A percentile compares a stretch with the other conserved stretches of the same genome.
phyloP scores from a whole-genome alignment of 169 alveolate genomes.

The Cryptosporidium bovis region DNA sequence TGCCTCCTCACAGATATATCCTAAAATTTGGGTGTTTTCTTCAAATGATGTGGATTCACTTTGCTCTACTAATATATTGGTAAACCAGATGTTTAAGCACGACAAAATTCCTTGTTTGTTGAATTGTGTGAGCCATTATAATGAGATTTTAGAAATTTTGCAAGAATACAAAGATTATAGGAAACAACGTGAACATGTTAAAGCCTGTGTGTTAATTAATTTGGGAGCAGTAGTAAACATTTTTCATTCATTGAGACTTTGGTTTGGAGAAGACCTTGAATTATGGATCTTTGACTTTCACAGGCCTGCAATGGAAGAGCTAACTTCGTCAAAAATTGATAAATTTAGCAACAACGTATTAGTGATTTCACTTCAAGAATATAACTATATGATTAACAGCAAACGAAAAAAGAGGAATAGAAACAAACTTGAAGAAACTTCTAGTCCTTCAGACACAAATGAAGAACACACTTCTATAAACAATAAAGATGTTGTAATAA shows the following conservation, averaged over 20 bases:
- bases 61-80: slow-evolving; percentile 35
- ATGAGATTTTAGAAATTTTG: slow-evolving; percentile 48
- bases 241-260: slow-evolving; percentile 37
- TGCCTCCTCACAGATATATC: neutral
- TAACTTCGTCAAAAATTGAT: neutral
- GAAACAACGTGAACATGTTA: slow-evolving; percentile 38
- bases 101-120: slow-evolving; percentile 49
- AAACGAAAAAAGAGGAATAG: slow-evolving; percentile 29
- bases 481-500: neutral
- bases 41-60: slow-evolving; percentile 74
- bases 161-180: slow-evolving; percentile 41
- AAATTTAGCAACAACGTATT: slow-evolving; percentile 7
- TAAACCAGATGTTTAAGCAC: slow-evolving; percentile 46
- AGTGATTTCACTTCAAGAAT: slow-evolving; percentile 39
- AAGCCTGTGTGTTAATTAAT: slow-evolving; percentile 36
- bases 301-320: slow-evolving; percentile 56
- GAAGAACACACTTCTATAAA: neutral
- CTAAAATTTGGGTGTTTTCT: slow-evolving; percentile 63
- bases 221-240: slow-evolving; percentile 71
- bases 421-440: neutral
- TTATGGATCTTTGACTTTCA: slow-evolving; percentile 66
- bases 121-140: slow-evolving; percentile 68
- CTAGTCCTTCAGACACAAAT: neutral
- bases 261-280: slow-evolving; percentile 61
- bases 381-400: slow-evolving; percentile 25